These are phyloP conservation scores for Cyphellophora europaea DNA, from an alignment of 2,329 filamentous ascomycete genomes.

Conservation along the genomic window DNA sequence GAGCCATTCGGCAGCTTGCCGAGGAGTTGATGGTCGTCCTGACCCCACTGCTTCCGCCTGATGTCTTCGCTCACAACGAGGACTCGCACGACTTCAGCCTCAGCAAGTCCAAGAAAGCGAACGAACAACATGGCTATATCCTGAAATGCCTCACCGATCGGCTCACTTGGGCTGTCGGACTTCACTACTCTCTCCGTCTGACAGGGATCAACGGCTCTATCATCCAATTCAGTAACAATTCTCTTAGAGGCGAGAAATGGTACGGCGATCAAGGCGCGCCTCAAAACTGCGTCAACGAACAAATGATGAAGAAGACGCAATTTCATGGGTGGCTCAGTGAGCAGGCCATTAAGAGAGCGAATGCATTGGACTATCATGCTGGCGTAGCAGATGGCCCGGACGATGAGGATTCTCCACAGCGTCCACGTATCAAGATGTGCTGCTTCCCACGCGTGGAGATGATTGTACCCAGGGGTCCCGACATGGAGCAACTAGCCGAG, in stretches of 20 bases:
- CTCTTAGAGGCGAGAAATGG: not conserved
- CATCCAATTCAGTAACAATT: not conserved
- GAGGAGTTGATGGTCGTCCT: not conserved
- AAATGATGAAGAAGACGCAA: not conserved
- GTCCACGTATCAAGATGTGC: not conserved
- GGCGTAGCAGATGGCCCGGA: not conserved
- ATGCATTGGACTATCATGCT: not conserved
- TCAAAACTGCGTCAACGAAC: not conserved
- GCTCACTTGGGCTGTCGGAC: not conserved
- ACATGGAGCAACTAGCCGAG: not conserved
- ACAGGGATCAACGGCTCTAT: not conserved
- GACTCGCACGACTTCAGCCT: not conserved
- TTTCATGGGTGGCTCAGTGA: not conserved
- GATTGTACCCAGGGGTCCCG: not conserved
- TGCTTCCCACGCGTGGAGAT: not conserved
- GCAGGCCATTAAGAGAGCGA: not conserved
- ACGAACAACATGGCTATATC: not conserved
- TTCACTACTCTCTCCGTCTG: not conserved
- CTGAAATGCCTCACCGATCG: not conserved
- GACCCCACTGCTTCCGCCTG: not conserved
- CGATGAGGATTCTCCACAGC: not conserved
- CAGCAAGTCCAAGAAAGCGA: not conserved
- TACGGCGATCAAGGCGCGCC: not conserved
- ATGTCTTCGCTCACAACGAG: not conserved
- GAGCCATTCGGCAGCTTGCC: not conserved